Base-by-base conservation (phyloP, 2,329 filamentous ascomycete genomes). In the Hypocreales sp. region DNA sequence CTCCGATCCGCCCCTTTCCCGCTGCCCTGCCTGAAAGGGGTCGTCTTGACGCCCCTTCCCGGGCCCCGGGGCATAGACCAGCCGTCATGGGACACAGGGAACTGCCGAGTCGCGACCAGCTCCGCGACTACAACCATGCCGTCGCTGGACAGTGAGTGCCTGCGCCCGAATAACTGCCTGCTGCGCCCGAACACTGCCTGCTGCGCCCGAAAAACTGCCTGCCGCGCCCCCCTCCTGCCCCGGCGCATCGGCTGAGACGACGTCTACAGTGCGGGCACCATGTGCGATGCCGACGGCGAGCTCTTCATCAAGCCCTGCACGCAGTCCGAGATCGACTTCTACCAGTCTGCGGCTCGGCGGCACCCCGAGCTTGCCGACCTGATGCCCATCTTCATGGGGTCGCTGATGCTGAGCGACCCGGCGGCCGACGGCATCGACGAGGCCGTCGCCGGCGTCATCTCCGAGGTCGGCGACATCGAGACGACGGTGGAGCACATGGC, bases 251-350 rank as follows among this genome's bases (percentile, higher is more conserved):
- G 17, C 24, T 26, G 24, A 20, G 15, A n/a, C 16, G 11, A 27
- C 15, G 18, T 12, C 18, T 14, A 7, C 46, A 94, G 86, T 56
- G 86, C 92, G 40, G 90, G 90, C 37, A 87, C 92, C 25, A 70
- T 92, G 42, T 84, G 78, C 47, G 83, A 92, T 45, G 63, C 68
- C 30, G 73, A 81, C 28, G 90, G 90, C 47, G 72, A 79, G 36
- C 63, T 95, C 19, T 80, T 98, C 48, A 82, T 94, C 47, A 98
- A 98, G 55, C 90, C 90, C 12, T 95, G 87, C 52, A 92, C 81
- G 1, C 58, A 72, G 35, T 65, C 74, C 36, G 90, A 98, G 56
- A 72, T 95, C 41, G 66, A 73, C 24, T 98, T 98, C 53, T 98
- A 98, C 61, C 72, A 93, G 48, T 70, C 72, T 21, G 75, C 74